Base-by-base conservation (phyloP, 164 flowering plant genomes). In the Santalum album region DNA sequence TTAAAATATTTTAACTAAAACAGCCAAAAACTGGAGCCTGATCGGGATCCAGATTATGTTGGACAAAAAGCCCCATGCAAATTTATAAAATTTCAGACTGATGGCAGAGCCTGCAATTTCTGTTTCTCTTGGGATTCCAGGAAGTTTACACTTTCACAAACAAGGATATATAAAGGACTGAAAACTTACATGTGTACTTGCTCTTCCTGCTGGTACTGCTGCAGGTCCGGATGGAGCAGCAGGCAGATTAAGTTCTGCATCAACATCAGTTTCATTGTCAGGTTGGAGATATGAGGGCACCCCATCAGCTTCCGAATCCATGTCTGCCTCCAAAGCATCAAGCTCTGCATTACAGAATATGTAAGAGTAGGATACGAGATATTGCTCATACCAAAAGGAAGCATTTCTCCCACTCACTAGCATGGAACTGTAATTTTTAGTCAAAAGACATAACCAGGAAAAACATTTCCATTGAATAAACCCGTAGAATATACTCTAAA, bases 271-370 rank as follows among this genome's bases (percentile, higher is more conserved):
- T n/a, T 82, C 96, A 52, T 75, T 78, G 26, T 87, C 96, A 57
- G 89, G 80, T 73, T 83, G 97, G 67, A 92, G 95, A 66, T 92
- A 92, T 36, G 90, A 63, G 24, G 97, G 99, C 35, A 87, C 80
- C 7, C 85, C 90, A 48, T 81, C 83, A 54, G 83, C 62, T 70
- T 92, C 98, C 3, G 76, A 70, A 55, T 86, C 97, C 64, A 92
- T 92, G 72, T 92, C 99, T 21, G 83, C 84, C 76, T 92, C 99
- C 73, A 92, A 68, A 54, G 96, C 97, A 74, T 92, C 99, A 65
- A 92, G 96, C 77, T 92, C 99, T 92, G 78, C 57, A 61, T 23
- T 32, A 34, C 7, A 55, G 58, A n/a, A 59, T 15, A 23, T 7
- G 40, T 42, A 27, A 55, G 21, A 52, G 45, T 15, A 25, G 42